Percentiles rank a stretch among this genome's conserved stretches.
Evolutionary conservation across 495 filamentous ascomycete species (phyloP).

Genomic region (Lasiosphaeriaceae sp.): DNA sequence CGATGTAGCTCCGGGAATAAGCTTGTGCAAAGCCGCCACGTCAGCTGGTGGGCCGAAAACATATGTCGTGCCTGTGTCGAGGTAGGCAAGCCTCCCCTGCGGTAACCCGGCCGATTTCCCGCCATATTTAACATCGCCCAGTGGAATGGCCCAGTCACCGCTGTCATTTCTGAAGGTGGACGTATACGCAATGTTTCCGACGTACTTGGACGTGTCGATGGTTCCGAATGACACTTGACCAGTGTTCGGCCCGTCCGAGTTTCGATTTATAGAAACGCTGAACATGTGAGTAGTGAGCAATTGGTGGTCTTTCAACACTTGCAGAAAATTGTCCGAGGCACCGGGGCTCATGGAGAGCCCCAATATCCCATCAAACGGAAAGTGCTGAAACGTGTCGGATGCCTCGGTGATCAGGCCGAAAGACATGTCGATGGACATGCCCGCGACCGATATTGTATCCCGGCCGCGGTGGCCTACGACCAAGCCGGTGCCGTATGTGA

Average conservation of each 20-base stretch:
- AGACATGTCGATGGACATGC: conserved; percentile 52
- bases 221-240: conserved; percentile 76
- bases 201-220: conserved; percentile 60
- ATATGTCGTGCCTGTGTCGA: conserved; percentile 81
- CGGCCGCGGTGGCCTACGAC: conserved; percentile 59
- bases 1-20: conserved; percentile 54
- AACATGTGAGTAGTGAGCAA: conserved; percentile 61
- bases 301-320: conserved; percentile 52
- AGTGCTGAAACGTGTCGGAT: conserved; percentile 64
- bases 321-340: conserved; percentile 58
- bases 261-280: conserved; percentile 62
- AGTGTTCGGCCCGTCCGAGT: conserved; percentile 58
- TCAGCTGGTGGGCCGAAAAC: conserved; percentile 64
- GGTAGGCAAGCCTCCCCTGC: conserved; percentile 54
- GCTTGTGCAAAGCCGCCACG: conserved; percentile 58
- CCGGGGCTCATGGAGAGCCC: conserved; percentile 59
- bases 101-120: conserved; percentile 47
- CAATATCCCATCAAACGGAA: conserved; percentile 84
- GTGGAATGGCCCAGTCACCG: conserved; percentile 62
- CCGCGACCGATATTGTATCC: conserved; percentile 64
- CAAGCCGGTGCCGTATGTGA: conserved; percentile 69
- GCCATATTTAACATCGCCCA: conserved; percentile 59
- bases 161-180: conserved; percentile 32
- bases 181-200: conserved; percentile 63
- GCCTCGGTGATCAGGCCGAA: conserved; percentile 69